Base-by-base conservation (phyloP, 2,329 filamentous ascomycete species). In the Aspergillus versicolor region DNA sequence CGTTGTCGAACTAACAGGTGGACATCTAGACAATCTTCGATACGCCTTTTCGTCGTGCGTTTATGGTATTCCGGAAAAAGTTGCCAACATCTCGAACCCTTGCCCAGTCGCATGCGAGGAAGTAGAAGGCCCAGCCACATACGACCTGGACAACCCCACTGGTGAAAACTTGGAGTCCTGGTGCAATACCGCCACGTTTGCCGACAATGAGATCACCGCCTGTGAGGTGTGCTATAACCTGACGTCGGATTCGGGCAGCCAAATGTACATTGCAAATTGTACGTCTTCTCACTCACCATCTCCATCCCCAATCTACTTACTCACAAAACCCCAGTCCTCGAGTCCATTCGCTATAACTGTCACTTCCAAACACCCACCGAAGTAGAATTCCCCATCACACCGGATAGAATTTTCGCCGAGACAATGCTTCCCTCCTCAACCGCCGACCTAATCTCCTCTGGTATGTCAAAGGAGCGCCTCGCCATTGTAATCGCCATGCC, bases 261-360 rank as follows among this genome's bases (percentile, higher is more conserved):
- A 77, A 56, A 65, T 74, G 17, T 77, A 72, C 46, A 61, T 79
- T 47, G 72, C 72, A 17, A 80, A 80, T 59, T 79, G 77, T 79
- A 65, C 11, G 75, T 70, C 49, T 42, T n/a, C 38, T 53, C 40
- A 46, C 17, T 40, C n/a, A 13, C 12, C 11, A 3, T 32, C 19
- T 24, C 24, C 21, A 9, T 22, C 13, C 37, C 19, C 6, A 32
- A 11, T 9, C 8, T 37, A 7, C 11, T 27, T 30, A 34, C 58
- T 22, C 30, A 48, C 19, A 52, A 38, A 51, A 45, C 40, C 19
- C 8, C 51, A 79, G 77, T 78, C 62, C 63, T 80, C 37, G 77
- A 80, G 70, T 69, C 77, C 19, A 65, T 79, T 41, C 75, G 77
- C 22, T 76, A 79, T 58, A 75, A 76, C 52, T 80, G 77, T 61